Evolutionary conservation across 306 rosid species (phyloP), one percentile per base, ranked within the genome.

Genomic region (Rubus parviflorus): DNA sequence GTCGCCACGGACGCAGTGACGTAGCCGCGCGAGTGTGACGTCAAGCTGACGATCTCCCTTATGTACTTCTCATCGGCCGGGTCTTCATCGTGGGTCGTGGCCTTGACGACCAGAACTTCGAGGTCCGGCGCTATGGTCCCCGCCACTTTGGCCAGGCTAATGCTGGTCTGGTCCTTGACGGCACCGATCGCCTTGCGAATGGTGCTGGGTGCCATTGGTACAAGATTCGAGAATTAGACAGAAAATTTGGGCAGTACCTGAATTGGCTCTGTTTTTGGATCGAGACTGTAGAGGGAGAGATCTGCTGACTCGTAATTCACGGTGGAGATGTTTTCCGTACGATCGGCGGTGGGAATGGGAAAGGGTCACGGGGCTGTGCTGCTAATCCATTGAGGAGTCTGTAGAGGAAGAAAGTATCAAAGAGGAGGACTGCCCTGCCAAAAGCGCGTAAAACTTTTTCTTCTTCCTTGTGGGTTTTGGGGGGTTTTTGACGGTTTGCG

Each of bases 161-260:
- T 94, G 84, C 96, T 92, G 3, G 98, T 90, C 69, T 94, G 97
- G 69, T 94, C 98, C 82, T 94, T 94, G 75, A 94, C 92, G 0
- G 88, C 96, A 1, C 97, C 97, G 64, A 94, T 90, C 14, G 96
- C 98, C 85, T 90, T 94, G 16, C 97, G 93, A 77, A 94, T 90
- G 20, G 98, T 85, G 85, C 90, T 88, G 14, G 89, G 85, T 3
- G 94, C 89, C 97, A 91, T 92, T 75, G 75, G 16, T 23, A 2
- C 0, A 41, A 23, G 52, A 45, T 6, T 53, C 52, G 1, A 25
- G 15, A 53, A 67, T 42, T 15, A 40, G 35, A 30, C 35, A 30
- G 35, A 30, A 30, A 30, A 30, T 30, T 30, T 30, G 35, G 35
- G 35, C 35, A 30, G 35, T 30, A 58, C 64, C 64, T 23, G 17